Evolutionary conservation across 2,329 filamentous ascomycete genomes (phyloP).

Genomic region (Helotiales sp.): DNA sequence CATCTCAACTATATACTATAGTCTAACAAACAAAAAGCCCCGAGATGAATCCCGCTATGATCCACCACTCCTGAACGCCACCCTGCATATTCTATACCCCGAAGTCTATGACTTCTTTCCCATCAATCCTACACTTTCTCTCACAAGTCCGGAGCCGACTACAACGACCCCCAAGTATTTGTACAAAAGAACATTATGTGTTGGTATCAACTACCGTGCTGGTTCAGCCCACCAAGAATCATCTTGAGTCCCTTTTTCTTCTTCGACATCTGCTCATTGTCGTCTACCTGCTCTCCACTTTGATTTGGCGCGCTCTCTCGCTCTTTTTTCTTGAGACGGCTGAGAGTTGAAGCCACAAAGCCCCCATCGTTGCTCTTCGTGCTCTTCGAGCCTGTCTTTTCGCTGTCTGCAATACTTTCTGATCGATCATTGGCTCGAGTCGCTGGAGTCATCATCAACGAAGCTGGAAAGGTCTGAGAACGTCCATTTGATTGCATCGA

Average conservation of each 20-base stretch:
- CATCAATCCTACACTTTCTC: neutral
- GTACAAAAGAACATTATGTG: slow-evolving; percentile 18
- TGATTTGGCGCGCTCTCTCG: slow-evolving; percentile 13
- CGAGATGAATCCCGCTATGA: neutral
- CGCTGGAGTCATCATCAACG: slow-evolving; percentile 40
- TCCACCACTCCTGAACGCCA: slow-evolving; percentile 10
- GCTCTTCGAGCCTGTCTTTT: slow-evolving; percentile 18
- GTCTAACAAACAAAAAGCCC: slow-evolving; percentile 4
- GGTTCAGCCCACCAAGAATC: slow-evolving; percentile 29
- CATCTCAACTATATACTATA: slow-evolving; percentile 8
- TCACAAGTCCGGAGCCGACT: neutral
- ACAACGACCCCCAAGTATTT: neutral
- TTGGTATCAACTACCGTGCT: slow-evolving; percentile 5
- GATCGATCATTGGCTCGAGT: slow-evolving; percentile 21
- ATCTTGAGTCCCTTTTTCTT: slow-evolving; percentile 44
- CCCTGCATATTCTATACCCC: slow-evolving; percentile 16
- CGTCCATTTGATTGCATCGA: slow-evolving; percentile 30
- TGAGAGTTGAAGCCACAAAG: slow-evolving; percentile 34
- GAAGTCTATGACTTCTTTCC: neutral
- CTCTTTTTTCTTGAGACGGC: slow-evolving; percentile 36
- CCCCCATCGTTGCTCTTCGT: slow-evolving; percentile 26
- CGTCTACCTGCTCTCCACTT: slow-evolving; percentile 18
- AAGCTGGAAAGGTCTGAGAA: slow-evolving; percentile 26
- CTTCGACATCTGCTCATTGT: slow-evolving; percentile 32
- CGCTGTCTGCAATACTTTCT: slow-evolving; percentile 22